Percentiles rank a stretch among this genome's conserved stretches.
phyloP scores from a whole-genome alignment of 805 yeast species.

The Torulaspora maleeae region DNA sequence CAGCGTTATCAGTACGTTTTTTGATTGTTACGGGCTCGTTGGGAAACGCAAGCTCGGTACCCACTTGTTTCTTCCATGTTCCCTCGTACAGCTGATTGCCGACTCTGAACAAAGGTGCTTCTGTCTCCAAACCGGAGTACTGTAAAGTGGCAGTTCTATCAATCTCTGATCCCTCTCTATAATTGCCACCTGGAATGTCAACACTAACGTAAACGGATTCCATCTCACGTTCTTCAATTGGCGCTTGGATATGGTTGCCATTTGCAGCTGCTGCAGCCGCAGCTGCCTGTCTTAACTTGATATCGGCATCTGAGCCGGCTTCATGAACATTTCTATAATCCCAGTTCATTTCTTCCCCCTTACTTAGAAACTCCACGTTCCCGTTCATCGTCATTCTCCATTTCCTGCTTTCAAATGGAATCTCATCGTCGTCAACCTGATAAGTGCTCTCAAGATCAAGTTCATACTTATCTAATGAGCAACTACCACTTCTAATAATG shows the following conservation, averaged over 20 bases:
- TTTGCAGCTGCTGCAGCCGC: conserved; percentile 18
- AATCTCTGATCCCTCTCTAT: conserved; percentile 29
- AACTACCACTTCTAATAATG: conserved; percentile 69
- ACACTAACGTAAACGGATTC: conserved; percentile 51
- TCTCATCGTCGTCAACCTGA: conserved; percentile 14
- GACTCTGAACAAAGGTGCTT: conserved; percentile 52
- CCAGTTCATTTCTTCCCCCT: conserved; percentile 95
- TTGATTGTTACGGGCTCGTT: conserved; percentile 24
- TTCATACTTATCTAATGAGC: conserved; percentile 69
- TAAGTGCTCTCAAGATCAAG: conserved; percentile 9
- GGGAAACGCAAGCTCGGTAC: conserved; percentile 56
- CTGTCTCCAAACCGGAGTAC: conserved; percentile 51
- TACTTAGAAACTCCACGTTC: conserved; percentile 57
- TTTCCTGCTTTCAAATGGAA: conserved; percentile 27
- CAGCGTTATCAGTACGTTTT: conserved; percentile 6
- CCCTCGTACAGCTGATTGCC: conserved; percentile 65
- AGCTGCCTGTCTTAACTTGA: conserved; percentile 47
- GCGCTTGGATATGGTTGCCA: background rate
- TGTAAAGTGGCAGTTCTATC: conserved; percentile 45
- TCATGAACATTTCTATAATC: conserved; percentile 69
- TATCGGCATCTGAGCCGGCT: conserved; percentile 88
- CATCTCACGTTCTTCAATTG: conserved; percentile 35
- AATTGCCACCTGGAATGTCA: conserved; percentile 43
- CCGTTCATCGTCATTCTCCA: conserved; percentile 75
- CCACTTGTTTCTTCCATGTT: conserved; percentile 70